Evolutionary conservation across 805 yeast genomes (phyloP), one percentile per base, ranked within the genome.

Genomic region (Lachancea thermotolerans): DNA sequence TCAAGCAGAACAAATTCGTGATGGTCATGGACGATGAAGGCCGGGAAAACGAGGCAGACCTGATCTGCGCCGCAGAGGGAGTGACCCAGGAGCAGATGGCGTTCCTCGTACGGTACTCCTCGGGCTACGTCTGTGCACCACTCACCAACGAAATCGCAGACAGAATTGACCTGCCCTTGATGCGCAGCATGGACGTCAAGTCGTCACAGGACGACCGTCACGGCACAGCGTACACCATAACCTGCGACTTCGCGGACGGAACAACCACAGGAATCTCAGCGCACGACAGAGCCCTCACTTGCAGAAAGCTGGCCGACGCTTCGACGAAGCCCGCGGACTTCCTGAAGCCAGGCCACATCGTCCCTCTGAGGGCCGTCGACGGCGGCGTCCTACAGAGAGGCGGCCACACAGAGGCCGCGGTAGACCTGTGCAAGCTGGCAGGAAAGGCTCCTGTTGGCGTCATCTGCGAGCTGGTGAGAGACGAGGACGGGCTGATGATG

Each of bases 251-350:
- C 50, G 79, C 77, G 31, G 83, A 83, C 46, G 96, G 95, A 31
- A 90, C 98, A 32, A 88, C 98, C 10, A 93, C 99, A 0, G 99
- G 99, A 10, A 93, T 93, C 41, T 84, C 95, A 21, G 97, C 99
- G 9, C 82, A 81, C 56, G 99, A 93, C 65, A 75, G 99, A 58
- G 91, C 95, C 0, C 67, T 85, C 53, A 93, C 99, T 1, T 85
- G 86, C 33, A 67, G 72, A 33, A 72, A 72, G 48, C 73, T 93
- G 54, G 95, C 96, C 1, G 74, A 77, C 51, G 37, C 50, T 9
- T 47, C 51, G 2, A 60, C 82, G 8, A 70, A 68, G 36, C 74
- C 95, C 0, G 68, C 53, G 0, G 90, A 87, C 48, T 86, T 93
- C 61, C 69, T 86, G 60, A 79, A 85, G 57, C 99, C 99, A 0